Base-by-base conservation (phyloP, 2,329 filamentous ascomycete species). In the Rugonectria rugulosa region DNA sequence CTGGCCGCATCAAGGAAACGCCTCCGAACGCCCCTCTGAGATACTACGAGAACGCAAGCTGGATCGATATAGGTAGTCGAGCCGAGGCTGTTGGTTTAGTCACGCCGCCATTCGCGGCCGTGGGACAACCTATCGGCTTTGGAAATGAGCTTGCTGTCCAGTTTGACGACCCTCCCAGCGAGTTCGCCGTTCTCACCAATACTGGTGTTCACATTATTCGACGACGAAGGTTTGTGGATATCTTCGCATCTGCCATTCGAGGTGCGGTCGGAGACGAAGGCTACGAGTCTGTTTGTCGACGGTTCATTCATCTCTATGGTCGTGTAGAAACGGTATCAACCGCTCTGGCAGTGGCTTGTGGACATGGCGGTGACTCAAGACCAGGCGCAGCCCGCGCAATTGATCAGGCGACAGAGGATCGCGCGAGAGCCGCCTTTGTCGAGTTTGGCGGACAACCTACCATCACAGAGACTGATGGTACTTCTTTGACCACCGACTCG, bases 91-190 rank as follows among this genome's bases (percentile, higher is more conserved):
- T 97, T 53, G 92, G 92, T 2, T 75, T 92, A 11, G 85, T 92
- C 23, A 91, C 89, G 1, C 82, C 84, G 43, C 85, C 90, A 0
- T 94, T 92, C 64, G 82, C 86, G 14, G 89, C 90, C 9, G 82
- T 87, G 1, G 77, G 76, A 10, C 83, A 85, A 21, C 90, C 91
- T 0, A 71, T 86, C 19, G 94, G 93, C 0, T 98, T 97, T 67
- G 93, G 94, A 10, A 99, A 99, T 65, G 95, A 99, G 75, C 80
- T 98, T 52, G 92, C 95, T 2, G 89, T 96, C n/a, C 96, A 99
- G 66, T 99, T 95, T 66, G 95, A 99, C 68, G 83, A 90, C 56
- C 80, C 87, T 0, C 83, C 89, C 0, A 87, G 89, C 45, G 94
- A 99, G 70, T 87, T 98, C 61, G 95, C 94, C 1, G 86, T 99